Percentiles rank a stretch among this genome's conserved stretches.
Conservation (phyloP, 345 rosid species). For the Syzygium aqueum region DNA sequence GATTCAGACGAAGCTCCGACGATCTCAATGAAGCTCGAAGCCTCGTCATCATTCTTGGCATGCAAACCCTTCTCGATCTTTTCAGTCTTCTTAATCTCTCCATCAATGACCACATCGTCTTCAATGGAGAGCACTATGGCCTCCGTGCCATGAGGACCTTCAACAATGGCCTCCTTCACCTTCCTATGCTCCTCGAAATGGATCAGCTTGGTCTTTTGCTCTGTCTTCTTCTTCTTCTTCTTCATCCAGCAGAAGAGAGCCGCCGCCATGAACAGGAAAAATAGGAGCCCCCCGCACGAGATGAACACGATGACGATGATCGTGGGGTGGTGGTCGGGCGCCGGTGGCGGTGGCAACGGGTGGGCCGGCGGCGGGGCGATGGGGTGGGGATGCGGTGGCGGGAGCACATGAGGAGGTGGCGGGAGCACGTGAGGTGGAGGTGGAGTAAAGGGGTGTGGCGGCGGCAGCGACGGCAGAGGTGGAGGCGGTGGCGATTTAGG, state of each 20-base stretch:
- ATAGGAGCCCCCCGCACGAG: slow-evolving; percentile 10
- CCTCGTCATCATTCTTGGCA: not conserved
- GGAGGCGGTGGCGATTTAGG: not conserved
- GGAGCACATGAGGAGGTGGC: slow-evolving; percentile 4
- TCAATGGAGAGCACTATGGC: slow-evolving; percentile 1
- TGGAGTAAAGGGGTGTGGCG: slow-evolving; percentile 1
- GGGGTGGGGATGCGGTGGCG: slow-evolving; percentile 8
- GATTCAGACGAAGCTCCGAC: not conserved
- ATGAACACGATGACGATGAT: slow-evolving; percentile 6
- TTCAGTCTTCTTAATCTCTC: not conserved
- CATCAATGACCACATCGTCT: slow-evolving; percentile 9
- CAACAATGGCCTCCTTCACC: slow-evolving; percentile 6
- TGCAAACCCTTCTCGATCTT: not conserved
- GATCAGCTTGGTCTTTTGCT: not conserved
- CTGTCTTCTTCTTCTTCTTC: slow-evolving; percentile 8
- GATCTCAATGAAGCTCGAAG: not conserved
- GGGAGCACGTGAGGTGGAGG: slow-evolving; percentile 1
- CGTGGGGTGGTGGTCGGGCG: slow-evolving; percentile 8
- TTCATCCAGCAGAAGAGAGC: slow-evolving; percentile 10
- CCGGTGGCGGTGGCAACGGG: slow-evolving; percentile 2
- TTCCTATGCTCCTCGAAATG: slow-evolving; percentile 11
- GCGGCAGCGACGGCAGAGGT: not conserved
- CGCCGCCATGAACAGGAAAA: slow-evolving; percentile 8
- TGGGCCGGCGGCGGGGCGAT: slow-evolving; percentile 1
- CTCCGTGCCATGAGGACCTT: slow-evolving; percentile 11